phyloP scores from a whole-genome alignment of 2,329 filamentous ascomycete species.

The Acrocalymma vagum region DNA sequence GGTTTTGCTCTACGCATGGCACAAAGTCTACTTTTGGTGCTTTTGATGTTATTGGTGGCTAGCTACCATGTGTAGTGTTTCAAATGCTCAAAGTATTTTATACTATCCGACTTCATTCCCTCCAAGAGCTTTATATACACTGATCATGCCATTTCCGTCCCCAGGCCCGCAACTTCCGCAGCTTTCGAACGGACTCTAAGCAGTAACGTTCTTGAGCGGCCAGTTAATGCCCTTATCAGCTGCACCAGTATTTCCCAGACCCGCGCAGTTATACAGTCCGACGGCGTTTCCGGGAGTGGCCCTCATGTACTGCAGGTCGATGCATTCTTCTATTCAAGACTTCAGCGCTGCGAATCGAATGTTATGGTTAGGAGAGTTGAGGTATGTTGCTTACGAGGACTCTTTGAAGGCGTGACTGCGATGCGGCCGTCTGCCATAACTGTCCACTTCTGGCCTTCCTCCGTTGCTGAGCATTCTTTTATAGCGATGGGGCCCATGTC shows the following conservation, averaged over 20 bases:
- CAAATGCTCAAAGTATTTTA: too few species aligned
- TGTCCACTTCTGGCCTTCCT: slow-evolving; percentile 33
- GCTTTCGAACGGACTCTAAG: too few species aligned
- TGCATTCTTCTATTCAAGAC: slow-evolving; percentile 29
- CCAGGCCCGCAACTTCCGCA: too few species aligned
- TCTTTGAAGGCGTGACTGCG: slow-evolving; percentile 23
- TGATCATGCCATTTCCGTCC: too few species aligned
- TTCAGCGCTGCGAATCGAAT: slow-evolving; percentile 4
- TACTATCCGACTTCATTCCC: too few species aligned
- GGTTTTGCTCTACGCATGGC: too few species aligned
- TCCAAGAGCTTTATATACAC: too few species aligned
- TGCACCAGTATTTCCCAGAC: slow-evolving; percentile 37
- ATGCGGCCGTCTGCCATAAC: slow-evolving; percentile 40
- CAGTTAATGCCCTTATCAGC: slow-evolving; percentile 45
- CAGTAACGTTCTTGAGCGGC: slow-evolving; percentile 36
- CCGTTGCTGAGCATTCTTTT: slow-evolving; percentile 30
- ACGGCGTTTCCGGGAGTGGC: slow-evolving; percentile 42
- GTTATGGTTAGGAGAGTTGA: neutral
- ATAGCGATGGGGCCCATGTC: slow-evolving; percentile 40
- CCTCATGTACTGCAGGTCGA: slow-evolving; percentile 41
- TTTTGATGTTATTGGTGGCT: too few species aligned
- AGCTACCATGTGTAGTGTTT: too few species aligned
- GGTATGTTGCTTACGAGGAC: slow-evolving; percentile 21
- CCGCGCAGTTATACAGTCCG: slow-evolving; percentile 40
- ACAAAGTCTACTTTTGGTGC: too few species aligned